These are phyloP conservation scores for Amniculicola lignicola DNA, from an alignment of 495 filamentous ascomycete genomes.

Conservation along the genomic window DNA sequence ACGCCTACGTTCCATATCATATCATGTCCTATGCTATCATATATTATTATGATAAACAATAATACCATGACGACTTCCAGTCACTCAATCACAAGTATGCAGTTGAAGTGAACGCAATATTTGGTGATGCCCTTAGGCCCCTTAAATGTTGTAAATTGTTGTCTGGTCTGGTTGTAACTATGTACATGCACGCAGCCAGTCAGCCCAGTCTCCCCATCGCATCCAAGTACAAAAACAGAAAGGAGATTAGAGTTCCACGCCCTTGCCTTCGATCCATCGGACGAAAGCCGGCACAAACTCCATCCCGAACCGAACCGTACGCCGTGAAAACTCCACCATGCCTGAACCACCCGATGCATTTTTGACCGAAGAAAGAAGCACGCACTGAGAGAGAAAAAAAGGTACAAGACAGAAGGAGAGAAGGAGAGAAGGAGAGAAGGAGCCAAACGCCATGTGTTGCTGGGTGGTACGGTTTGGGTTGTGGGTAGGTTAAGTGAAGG, in stretches of 20 bases:
- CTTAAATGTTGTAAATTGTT: constrained; percentile 13
- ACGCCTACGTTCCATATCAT: too few relatives aligned
- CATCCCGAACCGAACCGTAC: background rate
- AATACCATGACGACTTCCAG: too few relatives aligned
- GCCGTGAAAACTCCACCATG: background rate
- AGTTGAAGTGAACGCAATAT: too few relatives aligned
- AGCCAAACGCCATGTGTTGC: background rate
- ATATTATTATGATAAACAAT: too few relatives aligned
- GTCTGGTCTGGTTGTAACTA: constrained; percentile 3
- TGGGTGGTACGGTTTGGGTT: background rate
- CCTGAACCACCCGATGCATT: background rate
- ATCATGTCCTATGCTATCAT: too few relatives aligned
- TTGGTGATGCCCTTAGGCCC: constrained; percentile 3
- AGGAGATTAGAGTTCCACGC: background rate
- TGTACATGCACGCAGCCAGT: background rate
- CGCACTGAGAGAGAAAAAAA: background rate
- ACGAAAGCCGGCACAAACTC: background rate
- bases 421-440: background rate
- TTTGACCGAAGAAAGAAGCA: background rate
- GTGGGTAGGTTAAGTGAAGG: too few relatives aligned
- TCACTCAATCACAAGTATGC: too few relatives aligned
- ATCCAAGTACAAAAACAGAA: too few relatives aligned
- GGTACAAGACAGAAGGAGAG: background rate
- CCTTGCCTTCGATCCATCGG: background rate
- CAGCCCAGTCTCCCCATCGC: background rate